phyloP scores from a whole-genome alignment of 2,329 filamentous ascomycete genomes.

The Venturia asperata region DNA sequence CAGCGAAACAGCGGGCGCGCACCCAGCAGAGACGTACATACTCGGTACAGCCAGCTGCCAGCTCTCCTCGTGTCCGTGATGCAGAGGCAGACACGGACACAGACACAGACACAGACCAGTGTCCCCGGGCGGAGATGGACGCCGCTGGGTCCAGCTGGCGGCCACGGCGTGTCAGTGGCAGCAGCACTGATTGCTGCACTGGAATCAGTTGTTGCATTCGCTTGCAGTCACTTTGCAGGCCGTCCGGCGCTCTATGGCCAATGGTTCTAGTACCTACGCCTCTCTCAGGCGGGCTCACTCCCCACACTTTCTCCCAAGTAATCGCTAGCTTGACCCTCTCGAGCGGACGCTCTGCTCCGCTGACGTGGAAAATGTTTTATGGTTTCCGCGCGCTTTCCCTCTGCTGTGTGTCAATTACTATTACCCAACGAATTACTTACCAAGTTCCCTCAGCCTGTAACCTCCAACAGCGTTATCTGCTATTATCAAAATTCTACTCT shows the following conservation, averaged over 20 bases:
- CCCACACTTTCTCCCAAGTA: slow-evolving; percentile 1
- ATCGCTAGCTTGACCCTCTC: neutral
- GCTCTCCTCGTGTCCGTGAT: neutral
- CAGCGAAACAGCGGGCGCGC: too few species aligned
- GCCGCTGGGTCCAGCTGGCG: neutral
- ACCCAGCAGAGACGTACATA: neutral
- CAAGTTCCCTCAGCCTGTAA: slow-evolving; percentile 34
- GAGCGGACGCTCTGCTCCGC: neutral
- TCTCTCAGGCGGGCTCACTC: neutral
- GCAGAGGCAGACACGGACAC: too few species aligned
- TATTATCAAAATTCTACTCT: slow-evolving; percentile 33
- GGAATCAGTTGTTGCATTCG: neutral
- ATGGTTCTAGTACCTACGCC: neutral
- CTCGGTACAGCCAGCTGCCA: neutral
- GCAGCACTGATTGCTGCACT: neutral
- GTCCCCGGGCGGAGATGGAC: neutral
- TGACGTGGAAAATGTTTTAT: slow-evolving; percentile 17
- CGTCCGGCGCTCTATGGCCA: neutral
- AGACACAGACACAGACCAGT: too few species aligned
- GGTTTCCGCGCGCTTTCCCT: slow-evolving; percentile 19
- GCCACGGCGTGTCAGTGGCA: slow-evolving; percentile 8
- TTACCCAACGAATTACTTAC: slow-evolving; percentile 36
- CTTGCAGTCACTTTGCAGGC: too few species aligned
- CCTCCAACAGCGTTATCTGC: slow-evolving; percentile 38
- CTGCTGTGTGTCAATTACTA: slow-evolving; percentile 39